phyloP scores from a whole-genome alignment of 495 filamentous ascomycete genomes.

The Emericellopsis terricola region DNA sequence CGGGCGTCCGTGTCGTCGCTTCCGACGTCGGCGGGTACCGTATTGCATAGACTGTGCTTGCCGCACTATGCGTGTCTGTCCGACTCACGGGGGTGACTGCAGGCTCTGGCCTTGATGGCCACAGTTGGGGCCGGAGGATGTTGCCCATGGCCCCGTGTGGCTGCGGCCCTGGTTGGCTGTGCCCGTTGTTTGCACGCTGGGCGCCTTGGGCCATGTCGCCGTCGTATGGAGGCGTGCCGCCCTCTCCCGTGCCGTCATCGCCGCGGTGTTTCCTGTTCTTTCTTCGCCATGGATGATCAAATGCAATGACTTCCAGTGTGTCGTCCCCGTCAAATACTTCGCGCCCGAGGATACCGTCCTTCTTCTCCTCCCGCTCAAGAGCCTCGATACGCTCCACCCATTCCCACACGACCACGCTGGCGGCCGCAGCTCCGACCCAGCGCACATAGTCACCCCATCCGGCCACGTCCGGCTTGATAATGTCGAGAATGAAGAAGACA shows the following conservation, averaged over 20 bases:
- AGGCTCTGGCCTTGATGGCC: conserved; percentile 44
- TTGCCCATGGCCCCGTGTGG: neutral
- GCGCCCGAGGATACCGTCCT: conserved; percentile 83
- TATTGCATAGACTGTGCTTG: conserved; percentile 73
- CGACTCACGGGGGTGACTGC: conserved; percentile 55
- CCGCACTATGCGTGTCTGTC: conserved; percentile 48
- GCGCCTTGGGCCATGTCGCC: neutral
- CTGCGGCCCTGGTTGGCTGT: neutral
- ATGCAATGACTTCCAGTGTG: conserved; percentile 62
- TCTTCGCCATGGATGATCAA: conserved; percentile 17
- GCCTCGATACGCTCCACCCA: conserved; percentile 99
- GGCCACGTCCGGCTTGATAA: conserved; percentile 67
- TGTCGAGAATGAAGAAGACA: conserved; percentile 91
- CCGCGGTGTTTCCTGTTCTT: conserved; percentile 15
- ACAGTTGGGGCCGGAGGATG: conserved; percentile 23
- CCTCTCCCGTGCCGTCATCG: conserved; percentile 9
- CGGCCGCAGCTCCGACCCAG: conserved; percentile 92
- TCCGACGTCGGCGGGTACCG: conserved; percentile 63
- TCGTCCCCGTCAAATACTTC: conserved; percentile 97
- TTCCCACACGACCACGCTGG: conserved; percentile 96
- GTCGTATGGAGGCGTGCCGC: neutral
- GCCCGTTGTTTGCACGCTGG: conserved; percentile 11
- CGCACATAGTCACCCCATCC: conserved; percentile 96
- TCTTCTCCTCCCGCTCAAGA: conserved; percentile 85
- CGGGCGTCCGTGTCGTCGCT: conserved; percentile 31